These are phyloP conservation scores for Syncephalis fuscata DNA, from an alignment of 371 early-diverging fungal genomes.

Conservation along the genomic window DNA sequence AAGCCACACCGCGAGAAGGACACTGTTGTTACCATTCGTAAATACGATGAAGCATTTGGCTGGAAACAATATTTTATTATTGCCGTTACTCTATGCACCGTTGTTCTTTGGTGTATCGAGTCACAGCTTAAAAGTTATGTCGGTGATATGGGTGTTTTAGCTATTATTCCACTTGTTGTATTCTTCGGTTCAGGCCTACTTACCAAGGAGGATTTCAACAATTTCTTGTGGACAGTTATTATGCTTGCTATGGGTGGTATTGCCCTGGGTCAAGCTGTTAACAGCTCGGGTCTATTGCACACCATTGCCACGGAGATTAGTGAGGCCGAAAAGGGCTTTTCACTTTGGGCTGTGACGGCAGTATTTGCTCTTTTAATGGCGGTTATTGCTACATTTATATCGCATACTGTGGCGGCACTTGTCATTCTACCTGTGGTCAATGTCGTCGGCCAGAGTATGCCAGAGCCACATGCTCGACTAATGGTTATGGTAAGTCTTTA, in stretches of 20 bases:
- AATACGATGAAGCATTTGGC: constrained; percentile 34
- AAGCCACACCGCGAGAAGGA: constrained; percentile 24
- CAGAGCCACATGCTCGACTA: constrained; percentile 71
- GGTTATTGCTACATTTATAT: constrained; percentile 73
- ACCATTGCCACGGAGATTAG: constrained; percentile 58
- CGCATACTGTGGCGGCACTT: constrained; percentile 86
- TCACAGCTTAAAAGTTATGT: constrained; percentile 42
- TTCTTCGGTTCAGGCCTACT: constrained; percentile 82
- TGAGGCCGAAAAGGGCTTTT: constrained; percentile 34
- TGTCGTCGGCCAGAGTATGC: constrained; percentile 50
- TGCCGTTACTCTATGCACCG: constrained; percentile 48
- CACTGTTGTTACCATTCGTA: constrained; percentile 32
- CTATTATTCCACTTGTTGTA: constrained; percentile 78
- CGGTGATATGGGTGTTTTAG: constrained; percentile 89
- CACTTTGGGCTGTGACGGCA: constrained; percentile 47
- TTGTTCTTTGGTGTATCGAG: constrained; percentile 79
- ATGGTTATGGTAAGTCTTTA: constrained; percentile 85
- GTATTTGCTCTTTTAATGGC: constrained; percentile 51
- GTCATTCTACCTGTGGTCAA: constrained; percentile 69
- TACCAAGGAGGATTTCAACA: constrained; percentile 90
- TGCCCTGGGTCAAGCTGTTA: constrained; percentile 83
- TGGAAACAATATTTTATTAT: constrained; percentile 52
- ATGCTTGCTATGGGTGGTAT: constrained; percentile 92
- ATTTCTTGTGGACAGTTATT: constrained; percentile 84
- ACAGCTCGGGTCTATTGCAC: constrained; percentile 63